Conservation (phyloP, 140 eudicot genomes). For the Senecio squalidus region DNA sequence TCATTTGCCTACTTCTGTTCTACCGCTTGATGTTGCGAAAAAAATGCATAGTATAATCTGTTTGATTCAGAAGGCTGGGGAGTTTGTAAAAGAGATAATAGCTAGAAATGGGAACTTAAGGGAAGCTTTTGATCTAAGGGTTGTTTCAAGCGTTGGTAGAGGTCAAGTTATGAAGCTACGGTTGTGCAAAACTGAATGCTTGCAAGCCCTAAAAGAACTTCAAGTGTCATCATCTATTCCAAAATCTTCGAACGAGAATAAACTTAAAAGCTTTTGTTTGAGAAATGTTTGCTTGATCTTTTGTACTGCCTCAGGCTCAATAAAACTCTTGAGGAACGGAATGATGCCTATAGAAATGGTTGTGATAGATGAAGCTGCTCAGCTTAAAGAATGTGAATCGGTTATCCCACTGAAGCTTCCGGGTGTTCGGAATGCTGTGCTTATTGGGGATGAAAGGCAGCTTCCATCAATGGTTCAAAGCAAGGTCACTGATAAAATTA, state of each 20-base stretch:
- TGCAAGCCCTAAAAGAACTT: slow-evolving; percentile 26
- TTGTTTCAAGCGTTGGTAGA: not conserved
- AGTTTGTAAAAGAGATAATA: slow-evolving; percentile 13
- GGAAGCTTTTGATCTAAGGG: not conserved
- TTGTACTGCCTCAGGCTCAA: slow-evolving; percentile 47
- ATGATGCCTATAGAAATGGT: slow-evolving; percentile 32
- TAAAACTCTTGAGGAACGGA: slow-evolving; percentile 8
- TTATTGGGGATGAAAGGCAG: slow-evolving; percentile 52
- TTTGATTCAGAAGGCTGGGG: slow-evolving; percentile 22
- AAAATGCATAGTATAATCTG: slow-evolving; percentile 19
- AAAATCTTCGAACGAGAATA: not conserved
- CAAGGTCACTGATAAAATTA: slow-evolving; percentile 23
- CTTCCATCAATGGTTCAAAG: slow-evolving; percentile 57
- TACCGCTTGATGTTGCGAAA: slow-evolving; percentile 19
- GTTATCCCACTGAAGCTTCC: slow-evolving; percentile 40
- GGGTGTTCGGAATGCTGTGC: slow-evolving; percentile 41
- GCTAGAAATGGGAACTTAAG: slow-evolving; percentile 6
- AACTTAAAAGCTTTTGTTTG: slow-evolving; percentile 23
- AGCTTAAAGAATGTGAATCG: slow-evolving; percentile 52
- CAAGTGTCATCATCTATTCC: slow-evolving; percentile 7
- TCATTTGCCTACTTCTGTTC: slow-evolving; percentile 41
- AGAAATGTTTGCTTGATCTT: slow-evolving; percentile 33
- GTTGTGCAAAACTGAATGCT: slow-evolving; percentile 19
- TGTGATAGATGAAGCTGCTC: slow-evolving; percentile 55
- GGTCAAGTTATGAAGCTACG: slow-evolving; percentile 1